Percentiles rank a stretch among this genome's conserved stretches.
Evolutionary conservation across 2,329 filamentous ascomycete genomes (phyloP).

Genomic region (Penicillium sp.): DNA sequence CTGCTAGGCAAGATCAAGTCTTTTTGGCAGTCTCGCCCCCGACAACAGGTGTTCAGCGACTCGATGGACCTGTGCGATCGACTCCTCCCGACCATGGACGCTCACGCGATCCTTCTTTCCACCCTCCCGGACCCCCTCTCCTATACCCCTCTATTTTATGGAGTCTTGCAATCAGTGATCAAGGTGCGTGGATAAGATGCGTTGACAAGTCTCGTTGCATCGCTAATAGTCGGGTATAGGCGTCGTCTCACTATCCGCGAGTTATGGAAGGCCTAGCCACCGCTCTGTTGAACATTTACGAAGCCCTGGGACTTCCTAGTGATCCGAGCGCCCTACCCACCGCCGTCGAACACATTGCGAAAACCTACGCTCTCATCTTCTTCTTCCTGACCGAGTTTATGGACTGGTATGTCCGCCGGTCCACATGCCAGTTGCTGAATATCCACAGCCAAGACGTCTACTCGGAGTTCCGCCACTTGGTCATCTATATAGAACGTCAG

Average conservation of each 20-base stretch:
- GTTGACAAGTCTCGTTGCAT: not conserved
- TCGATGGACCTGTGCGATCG: constrained; percentile 28
- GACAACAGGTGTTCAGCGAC: constrained; percentile 26
- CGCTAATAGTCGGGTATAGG: constrained; percentile 22
- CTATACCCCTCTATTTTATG: constrained; percentile 35
- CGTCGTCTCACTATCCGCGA: constrained; percentile 34
- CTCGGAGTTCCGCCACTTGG: constrained; percentile 32
- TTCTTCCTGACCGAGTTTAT: constrained; percentile 39
- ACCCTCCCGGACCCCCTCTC: constrained; percentile 28
- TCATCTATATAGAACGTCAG: constrained; percentile 31
- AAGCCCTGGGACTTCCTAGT: constrained; percentile 24
- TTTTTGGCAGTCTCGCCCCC: constrained; percentile 29
- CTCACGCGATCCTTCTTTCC: constrained; percentile 28
- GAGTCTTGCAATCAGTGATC: constrained; percentile 36
- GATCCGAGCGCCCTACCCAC: constrained; percentile 11
- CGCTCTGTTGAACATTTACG: constrained; percentile 34
- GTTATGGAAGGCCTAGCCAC: constrained; percentile 36
- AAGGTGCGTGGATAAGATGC: constrained; percentile 27
- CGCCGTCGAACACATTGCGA: constrained; percentile 25
- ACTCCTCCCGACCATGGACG: constrained; percentile 30
- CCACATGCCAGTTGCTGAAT: constrained; percentile 34
- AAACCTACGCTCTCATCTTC: constrained; percentile 36
- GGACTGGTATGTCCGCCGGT: constrained; percentile 37
- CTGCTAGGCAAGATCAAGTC: constrained; percentile 29
- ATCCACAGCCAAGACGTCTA: constrained; percentile 37